A percentile compares a stretch with the other conserved stretches of the same genome.
Conservation (phyloP, 78 protist species). For the Cavenderia fasciculata region DNA sequence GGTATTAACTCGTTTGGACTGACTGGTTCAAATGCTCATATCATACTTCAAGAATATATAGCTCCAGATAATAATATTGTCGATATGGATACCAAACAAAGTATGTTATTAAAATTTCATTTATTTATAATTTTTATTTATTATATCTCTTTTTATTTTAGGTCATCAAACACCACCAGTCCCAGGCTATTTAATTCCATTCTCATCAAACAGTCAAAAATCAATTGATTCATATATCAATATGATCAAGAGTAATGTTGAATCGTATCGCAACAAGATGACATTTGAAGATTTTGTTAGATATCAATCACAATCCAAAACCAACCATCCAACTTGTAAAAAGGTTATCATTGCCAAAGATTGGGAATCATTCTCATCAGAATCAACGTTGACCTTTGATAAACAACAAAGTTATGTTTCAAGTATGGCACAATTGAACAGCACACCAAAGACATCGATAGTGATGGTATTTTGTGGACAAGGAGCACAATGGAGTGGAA, state of each 20-base stretch:
- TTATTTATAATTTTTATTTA: neutral
- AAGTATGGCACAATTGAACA: too few relatives aligned
- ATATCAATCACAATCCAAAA: conserved; percentile 15
- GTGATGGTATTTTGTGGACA: conserved; percentile 72
- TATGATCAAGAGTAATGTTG: neutral
- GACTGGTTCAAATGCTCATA: conserved; percentile 87
- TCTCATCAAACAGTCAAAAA: conserved; percentile 21
- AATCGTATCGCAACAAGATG: neutral
- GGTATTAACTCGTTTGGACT: conserved; percentile 88
- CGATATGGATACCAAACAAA: neutral
- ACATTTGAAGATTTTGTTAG: conserved; percentile 9
- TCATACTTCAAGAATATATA: conserved; percentile 23
- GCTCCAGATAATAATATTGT: neutral
- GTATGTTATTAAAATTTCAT: neutral
- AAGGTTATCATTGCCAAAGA: conserved; percentile 2
- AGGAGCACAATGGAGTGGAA: conserved; percentile 58
- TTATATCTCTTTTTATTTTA: neutral
- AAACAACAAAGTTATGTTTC: neutral
- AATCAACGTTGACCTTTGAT: neutral
- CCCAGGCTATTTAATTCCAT: conserved; percentile 35
- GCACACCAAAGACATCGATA: neutral
- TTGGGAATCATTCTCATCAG: neutral
- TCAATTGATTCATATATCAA: conserved; percentile 31
- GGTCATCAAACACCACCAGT: neutral
- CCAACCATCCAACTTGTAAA: neutral